A percentile compares a stretch with the other conserved stretches of the same genome.
Conservation (phyloP, 169 alveolate species). For the Plasmodium inui region DNA sequence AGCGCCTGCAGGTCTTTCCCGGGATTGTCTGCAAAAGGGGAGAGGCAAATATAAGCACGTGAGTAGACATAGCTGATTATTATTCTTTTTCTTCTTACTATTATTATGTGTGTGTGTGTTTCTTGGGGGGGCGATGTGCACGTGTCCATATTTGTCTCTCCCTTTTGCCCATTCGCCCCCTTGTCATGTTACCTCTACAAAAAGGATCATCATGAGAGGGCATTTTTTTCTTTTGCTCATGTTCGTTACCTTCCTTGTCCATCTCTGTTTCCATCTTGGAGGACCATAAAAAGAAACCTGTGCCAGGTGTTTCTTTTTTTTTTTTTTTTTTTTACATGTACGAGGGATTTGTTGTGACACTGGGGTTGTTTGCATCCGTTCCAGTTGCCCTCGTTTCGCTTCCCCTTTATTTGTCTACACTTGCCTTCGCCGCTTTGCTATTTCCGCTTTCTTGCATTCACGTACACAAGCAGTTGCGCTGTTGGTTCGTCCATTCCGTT, state of each 20-base stretch:
- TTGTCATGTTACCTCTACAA: background rate
- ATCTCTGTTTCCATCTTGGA: background rate
- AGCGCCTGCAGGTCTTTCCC: background rate
- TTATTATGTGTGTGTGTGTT: background rate
- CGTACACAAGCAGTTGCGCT: background rate
- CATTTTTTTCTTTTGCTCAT: background rate
- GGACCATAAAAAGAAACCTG: background rate
- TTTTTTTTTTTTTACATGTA: background rate
- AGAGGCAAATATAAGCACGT: background rate
- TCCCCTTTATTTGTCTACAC: background rate
- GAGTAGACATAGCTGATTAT: background rate
- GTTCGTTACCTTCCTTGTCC: slow-evolving; percentile 6
- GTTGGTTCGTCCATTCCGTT: background rate
- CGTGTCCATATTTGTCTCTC: background rate
- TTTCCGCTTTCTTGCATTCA: background rate
- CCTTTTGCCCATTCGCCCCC: background rate
- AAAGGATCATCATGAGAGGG: background rate
- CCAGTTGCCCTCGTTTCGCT: background rate
- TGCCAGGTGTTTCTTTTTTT: background rate
- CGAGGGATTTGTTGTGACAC: background rate
- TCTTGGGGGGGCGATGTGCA: background rate
- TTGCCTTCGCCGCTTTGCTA: background rate
- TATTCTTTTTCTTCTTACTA: too few species aligned
- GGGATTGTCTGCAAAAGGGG: background rate
- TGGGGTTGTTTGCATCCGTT: background rate